phyloP scores from a whole-genome alignment of 371 early-diverging fungal genomes.

The Syncephalastrum racemosum region DNA sequence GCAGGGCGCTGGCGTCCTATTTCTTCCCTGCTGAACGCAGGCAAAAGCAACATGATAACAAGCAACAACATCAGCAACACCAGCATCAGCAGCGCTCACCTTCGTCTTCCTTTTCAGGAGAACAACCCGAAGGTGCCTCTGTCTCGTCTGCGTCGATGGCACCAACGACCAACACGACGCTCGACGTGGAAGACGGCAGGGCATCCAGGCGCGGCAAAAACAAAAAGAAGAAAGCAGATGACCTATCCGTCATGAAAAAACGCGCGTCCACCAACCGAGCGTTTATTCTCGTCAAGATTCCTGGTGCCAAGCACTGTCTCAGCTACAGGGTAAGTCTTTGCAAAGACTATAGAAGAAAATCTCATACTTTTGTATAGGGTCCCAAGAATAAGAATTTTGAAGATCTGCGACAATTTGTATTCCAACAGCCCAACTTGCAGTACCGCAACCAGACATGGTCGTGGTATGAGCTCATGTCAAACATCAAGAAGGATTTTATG shows the following conservation, averaged over 20 bases:
- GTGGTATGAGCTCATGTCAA: constrained; percentile 64
- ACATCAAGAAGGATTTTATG: constrained; percentile 61
- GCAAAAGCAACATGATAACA: constrained; percentile 10
- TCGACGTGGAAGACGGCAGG: constrained; percentile 2
- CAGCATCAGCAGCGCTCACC: background rate
- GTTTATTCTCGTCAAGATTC: constrained; percentile 77
- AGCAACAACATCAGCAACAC: background rate
- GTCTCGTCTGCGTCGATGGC: background rate
- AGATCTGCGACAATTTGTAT: constrained; percentile 69
- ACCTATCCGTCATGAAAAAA: constrained; percentile 61
- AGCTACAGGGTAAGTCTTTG: constrained; percentile 57
- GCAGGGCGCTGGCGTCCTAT: constrained; percentile 69
- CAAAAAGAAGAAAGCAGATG: constrained; percentile 27
- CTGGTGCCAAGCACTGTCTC: constrained; percentile 65
- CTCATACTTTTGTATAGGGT: constrained; percentile 36
- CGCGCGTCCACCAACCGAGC: constrained; percentile 68
- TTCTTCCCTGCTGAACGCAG: constrained; percentile 65
- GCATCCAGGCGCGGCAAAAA: constrained; percentile 4
- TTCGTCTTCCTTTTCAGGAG: constrained; percentile 2
- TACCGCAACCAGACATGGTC: constrained; percentile 80
- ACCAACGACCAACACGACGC: constrained; percentile 1
- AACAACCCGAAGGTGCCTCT: background rate
- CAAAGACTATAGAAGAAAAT: background rate
- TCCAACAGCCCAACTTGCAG: constrained; percentile 72
- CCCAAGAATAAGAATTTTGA: constrained; percentile 71